phyloP scores from a whole-genome alignment of 192 early-diverging fungal species.

The Rhizoclosmatium globosum region DNA sequence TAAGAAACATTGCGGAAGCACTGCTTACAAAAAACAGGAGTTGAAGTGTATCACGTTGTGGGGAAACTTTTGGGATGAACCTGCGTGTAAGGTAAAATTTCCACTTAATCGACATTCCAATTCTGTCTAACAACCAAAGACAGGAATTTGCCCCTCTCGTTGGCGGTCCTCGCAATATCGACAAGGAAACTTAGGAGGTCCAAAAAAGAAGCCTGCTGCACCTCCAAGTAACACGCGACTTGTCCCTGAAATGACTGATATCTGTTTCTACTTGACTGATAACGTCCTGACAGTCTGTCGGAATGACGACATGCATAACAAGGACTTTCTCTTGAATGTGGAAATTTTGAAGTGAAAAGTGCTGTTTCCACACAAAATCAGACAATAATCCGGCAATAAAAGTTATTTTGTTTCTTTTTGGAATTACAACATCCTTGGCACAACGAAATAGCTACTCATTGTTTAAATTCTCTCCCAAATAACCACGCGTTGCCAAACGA shows the following conservation, averaged over 20 bases:
- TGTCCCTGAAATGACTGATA: conserved; percentile 43
- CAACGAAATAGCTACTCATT: too few species aligned
- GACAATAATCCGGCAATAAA: too few species aligned
- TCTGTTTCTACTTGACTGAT: conserved; percentile 54
- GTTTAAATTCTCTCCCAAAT: too few species aligned
- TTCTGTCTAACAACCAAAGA: neutral
- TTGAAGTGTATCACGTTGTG: conserved; percentile 45
- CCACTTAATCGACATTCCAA: neutral
- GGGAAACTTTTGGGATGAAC: conserved; percentile 57
- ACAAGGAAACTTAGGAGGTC: neutral
- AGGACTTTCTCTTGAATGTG: conserved; percentile 1
- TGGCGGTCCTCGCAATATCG: conserved; percentile 43
- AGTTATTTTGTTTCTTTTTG: too few species aligned
- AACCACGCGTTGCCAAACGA: too few species aligned
- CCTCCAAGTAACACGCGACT: conserved; percentile 24
- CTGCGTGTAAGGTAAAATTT: conserved; percentile 50
- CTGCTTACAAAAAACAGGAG: conserved; percentile 36
- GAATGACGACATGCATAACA: conserved; percentile 23
- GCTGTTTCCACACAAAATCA: too few species aligned
- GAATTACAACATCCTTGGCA: too few species aligned
- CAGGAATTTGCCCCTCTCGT: conserved; percentile 49
- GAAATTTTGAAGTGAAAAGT: neutral
- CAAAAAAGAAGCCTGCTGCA: neutral
- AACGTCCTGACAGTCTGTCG: conserved; percentile 49
- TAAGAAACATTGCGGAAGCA: conserved; percentile 45